phyloP scores from a whole-genome alignment of 2,329 filamentous ascomycete species.

The Cytospora piceicola region DNA sequence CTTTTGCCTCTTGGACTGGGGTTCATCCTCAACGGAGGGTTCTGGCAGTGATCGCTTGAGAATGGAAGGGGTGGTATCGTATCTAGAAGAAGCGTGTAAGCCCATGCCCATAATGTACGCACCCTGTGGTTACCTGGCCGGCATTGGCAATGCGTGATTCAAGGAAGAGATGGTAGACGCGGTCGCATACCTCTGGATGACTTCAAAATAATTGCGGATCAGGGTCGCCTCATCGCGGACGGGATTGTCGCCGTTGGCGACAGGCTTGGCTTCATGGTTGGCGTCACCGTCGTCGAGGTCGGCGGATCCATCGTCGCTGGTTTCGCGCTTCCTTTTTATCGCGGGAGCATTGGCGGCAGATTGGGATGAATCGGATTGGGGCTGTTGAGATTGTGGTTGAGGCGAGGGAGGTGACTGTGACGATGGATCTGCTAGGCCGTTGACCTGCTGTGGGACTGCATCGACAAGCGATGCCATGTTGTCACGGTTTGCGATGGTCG shows the following conservation, averaged over 20 bases:
- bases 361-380: slow-evolving; percentile 37
- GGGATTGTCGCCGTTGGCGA: slow-evolving; percentile 35
- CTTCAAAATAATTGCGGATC: slow-evolving; percentile 47
- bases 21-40: slow-evolving; percentile 50
- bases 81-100: slow-evolving; percentile 47
- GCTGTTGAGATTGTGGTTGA: slow-evolving; percentile 1
- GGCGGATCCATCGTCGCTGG: slow-evolving; percentile 44
- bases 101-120: slow-evolving; percentile 10
- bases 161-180: neutral
- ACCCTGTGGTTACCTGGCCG: neutral
- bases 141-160: slow-evolving; percentile 2
- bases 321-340: slow-evolving; percentile 63
- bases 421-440: slow-evolving; percentile 37
- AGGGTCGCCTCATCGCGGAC: slow-evolving; percentile 41
- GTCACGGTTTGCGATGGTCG: slow-evolving; percentile 19
- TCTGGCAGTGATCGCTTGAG: slow-evolving; percentile 58
- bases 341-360: slow-evolving; percentile 38
- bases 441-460: slow-evolving; percentile 38
- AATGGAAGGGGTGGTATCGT: slow-evolving; percentile 58
- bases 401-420: slow-evolving; percentile 26
- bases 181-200: slow-evolving; percentile 47
- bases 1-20: slow-evolving; percentile 64
- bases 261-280: slow-evolving; percentile 36
- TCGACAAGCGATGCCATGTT: slow-evolving; percentile 40
- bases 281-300: slow-evolving; percentile 29